These are phyloP conservation scores for Cladosporium colombiae DNA, from an alignment of 2,329 filamentous ascomycete genomes.

Conservation along the genomic window DNA sequence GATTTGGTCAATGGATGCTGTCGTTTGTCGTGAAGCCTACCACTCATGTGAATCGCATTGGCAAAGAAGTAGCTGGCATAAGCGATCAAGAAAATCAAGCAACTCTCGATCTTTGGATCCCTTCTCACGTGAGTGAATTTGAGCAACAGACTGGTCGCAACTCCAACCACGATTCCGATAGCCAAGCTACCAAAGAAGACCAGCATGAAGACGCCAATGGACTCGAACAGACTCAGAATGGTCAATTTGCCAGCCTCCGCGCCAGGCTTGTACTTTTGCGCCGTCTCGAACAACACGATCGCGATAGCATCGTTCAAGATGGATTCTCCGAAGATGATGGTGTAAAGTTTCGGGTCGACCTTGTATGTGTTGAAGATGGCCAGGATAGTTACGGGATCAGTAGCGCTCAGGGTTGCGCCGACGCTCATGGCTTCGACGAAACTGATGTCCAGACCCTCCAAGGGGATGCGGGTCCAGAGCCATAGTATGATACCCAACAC, in stretches of 20 bases:
- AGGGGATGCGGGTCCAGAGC: conserved; percentile 82
- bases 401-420: conserved; percentile 92
- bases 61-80: conserved; percentile 98
- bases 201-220: conserved; percentile 88
- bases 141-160: conserved; percentile 80
- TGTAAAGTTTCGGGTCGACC: conserved; percentile 97
- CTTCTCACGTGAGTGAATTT: conserved; percentile 94
- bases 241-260: conserved; percentile 69
- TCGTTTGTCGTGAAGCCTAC: conserved; percentile 55
- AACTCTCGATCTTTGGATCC: conserved; percentile 96
- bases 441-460: conserved; percentile 80
- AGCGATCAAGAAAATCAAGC: conserved; percentile 86
- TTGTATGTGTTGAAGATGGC: conserved; percentile 99
- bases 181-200: conserved; percentile 94
- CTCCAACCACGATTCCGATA: conserved; percentile 84
- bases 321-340: conserved; percentile 96
- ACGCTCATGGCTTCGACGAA: conserved; percentile 97
- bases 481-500: conserved; percentile 87
- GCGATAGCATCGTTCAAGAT: conserved; percentile 98
- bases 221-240: conserved; percentile 82
- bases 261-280: conserved; percentile 84
- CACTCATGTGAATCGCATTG: conserved; percentile 92
- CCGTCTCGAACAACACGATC: conserved; percentile 97
- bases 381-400: conserved; percentile 94
- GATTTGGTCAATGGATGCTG: background rate